Conservation (phyloP, 2,329 filamentous ascomycete genomes). For the Emericellopsis atlantica region DNA sequence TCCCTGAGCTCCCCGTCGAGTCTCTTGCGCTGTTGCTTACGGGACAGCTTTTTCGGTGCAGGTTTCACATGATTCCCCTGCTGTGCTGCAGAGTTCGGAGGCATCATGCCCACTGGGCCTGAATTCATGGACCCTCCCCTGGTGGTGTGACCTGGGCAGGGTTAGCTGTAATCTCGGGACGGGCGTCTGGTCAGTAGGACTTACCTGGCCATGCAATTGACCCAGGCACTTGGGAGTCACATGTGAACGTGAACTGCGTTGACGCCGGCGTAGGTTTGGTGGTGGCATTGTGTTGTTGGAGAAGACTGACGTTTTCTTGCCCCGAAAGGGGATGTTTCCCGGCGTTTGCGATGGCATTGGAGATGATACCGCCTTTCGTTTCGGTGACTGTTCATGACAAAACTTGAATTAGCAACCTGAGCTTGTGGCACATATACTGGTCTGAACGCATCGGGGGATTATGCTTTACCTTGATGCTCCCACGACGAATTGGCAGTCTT, state of each 20-base stretch:
- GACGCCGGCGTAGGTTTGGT: constrained; percentile 55
- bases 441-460: too few relatives aligned
- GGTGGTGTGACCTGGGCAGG: too few relatives aligned
- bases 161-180: too few relatives aligned
- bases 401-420: too few relatives aligned
- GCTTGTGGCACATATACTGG: too few relatives aligned
- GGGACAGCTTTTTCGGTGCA: too few relatives aligned
- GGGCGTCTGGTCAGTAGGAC: background rate
- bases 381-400: background rate
- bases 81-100: too few relatives aligned
- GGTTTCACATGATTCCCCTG: too few relatives aligned
- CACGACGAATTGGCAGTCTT: too few relatives aligned
- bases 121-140: too few relatives aligned
- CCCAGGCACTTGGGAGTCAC: constrained; percentile 76
- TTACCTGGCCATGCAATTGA: constrained; percentile 62
- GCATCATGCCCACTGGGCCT: too few relatives aligned
- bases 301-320: constrained; percentile 66
- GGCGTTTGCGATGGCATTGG: constrained; percentile 80
- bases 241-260: constrained; percentile 93
- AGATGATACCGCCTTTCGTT: constrained; percentile 61
- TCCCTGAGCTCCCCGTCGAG: constrained; percentile 58
- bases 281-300: constrained; percentile 53
- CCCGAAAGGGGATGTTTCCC: constrained; percentile 55
- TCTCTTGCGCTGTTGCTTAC: constrained; percentile 39
- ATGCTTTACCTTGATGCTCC: too few relatives aligned